Evolutionary conservation across 1,139 yeast species (phyloP), one percentile per base, ranked within the genome.

Genomic region (Yueomyces sp.): DNA sequence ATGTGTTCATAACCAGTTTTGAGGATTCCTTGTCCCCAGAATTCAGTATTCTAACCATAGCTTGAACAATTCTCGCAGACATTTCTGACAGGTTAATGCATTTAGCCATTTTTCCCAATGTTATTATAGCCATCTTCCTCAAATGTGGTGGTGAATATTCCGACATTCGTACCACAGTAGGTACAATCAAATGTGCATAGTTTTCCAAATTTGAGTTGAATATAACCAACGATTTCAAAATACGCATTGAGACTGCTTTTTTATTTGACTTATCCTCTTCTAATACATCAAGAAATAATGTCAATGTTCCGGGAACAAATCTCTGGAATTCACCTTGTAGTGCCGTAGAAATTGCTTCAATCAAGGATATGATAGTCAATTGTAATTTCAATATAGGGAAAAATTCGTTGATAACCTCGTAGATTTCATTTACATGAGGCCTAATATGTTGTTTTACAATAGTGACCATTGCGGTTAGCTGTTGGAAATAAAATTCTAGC

Each of bases 361-460:
- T 77, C 39, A 91, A 72, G 31, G 81, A 75, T 38, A 91, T 76
- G 31, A 91, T 83, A 0, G 91, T 82, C 2, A 80, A 78, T 55
- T 89, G 95, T 42, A 87, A 66, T 47, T 79, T 76, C 12, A 77
- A 69, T 40, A 75, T 72, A 4, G 74, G 68, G 62, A 89, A 89
- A 50, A 79, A 84, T 48, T 84, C 93, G 50, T 78, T 76, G 40
- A 87, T 77, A 1, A 83, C 78, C 5, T 68, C 76, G 55, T 87
- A 84, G n/a, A 93, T 79, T 36, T 81, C 84, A 2, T 76, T 73
- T 40, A 91, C 70, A 55, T 78, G 84, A 1, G 95, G 89, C 37
- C 96, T 69, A 29, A 91, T 84, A 57, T 91, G 96, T 55, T 86
- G 93, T 51, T 84, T 86, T 25, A 89, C 96, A 50, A 87, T 85